A percentile compares a stretch with the other conserved stretches of the same genome.
phyloP scores from a whole-genome alignment of 208 protist species.

The Lotmaria passim region DNA sequence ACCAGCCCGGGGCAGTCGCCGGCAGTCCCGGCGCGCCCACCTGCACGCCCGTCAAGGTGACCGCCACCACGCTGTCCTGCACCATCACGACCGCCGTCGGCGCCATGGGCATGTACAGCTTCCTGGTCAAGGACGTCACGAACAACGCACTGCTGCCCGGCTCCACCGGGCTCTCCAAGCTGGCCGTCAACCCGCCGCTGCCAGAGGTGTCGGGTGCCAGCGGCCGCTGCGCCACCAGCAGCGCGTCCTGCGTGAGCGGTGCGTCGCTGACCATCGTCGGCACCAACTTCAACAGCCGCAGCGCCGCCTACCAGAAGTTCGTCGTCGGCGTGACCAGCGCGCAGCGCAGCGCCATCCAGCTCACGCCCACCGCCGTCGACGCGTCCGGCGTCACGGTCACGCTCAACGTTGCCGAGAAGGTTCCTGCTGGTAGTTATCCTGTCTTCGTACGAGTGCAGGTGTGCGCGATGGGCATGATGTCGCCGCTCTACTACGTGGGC shows the following conservation, averaged over 20 bases:
- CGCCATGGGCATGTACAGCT: not conserved
- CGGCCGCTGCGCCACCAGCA: slow-evolving; percentile 45
- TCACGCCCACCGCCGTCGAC: slow-evolving; percentile 1
- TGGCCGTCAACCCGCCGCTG: no score
- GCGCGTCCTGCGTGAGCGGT: slow-evolving; percentile 32
- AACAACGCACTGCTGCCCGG: slow-evolving; percentile 31
- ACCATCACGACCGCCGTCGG: not conserved
- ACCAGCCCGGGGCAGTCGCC: not conserved
- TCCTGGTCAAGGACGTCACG: slow-evolving; percentile 29
- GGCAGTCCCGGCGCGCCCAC: slow-evolving; percentile 12
- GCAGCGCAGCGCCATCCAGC: slow-evolving; percentile 18
- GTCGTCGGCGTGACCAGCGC: slow-evolving; percentile 27
- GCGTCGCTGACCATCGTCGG: slow-evolving; percentile 29
- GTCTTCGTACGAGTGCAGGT: slow-evolving; percentile 40
- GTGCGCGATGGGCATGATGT: slow-evolving; percentile 34
- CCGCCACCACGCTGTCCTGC: slow-evolving; percentile 35
- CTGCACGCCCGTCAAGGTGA: slow-evolving; percentile 12
- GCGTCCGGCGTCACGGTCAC: slow-evolving; percentile 16
- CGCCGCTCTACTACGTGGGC: slow-evolving; percentile 7
- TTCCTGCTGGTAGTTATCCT: slow-evolving; percentile 27
- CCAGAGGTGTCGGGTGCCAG: slow-evolving; percentile 28
- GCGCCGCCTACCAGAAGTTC: slow-evolving; percentile 32
- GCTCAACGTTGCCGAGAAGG: slow-evolving; percentile 18
- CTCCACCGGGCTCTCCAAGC: slow-evolving; percentile 35
- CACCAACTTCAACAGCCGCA: slow-evolving; percentile 39